Percentiles rank a stretch among this genome's conserved stretches.
These are phyloP conservation scores for Rosa hybrid DNA, from an alignment of 331 rosid species.

Conservation along the genomic window DNA sequence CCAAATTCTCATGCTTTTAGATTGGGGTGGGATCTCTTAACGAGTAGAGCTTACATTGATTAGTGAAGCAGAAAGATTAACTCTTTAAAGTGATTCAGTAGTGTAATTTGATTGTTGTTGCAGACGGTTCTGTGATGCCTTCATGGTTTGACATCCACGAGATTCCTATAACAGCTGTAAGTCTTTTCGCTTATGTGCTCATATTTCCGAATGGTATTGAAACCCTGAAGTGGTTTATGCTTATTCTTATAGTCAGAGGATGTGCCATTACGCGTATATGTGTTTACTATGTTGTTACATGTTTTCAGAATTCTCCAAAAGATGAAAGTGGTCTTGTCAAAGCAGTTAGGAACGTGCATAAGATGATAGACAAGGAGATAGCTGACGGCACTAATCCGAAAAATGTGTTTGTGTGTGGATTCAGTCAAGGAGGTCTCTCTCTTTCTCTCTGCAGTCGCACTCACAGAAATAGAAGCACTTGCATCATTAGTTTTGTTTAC, in stretches of 20 bases:
- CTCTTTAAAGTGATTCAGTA: neutral
- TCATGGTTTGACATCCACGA: slow-evolving; percentile 80
- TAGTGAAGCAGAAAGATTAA: neutral
- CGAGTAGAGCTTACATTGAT: neutral
- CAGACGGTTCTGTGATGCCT: slow-evolving; percentile 65
- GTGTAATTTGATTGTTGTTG: slow-evolving; percentile 32
- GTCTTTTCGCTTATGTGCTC: slow-evolving; percentile 10
- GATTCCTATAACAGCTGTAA: slow-evolving; percentile 70
- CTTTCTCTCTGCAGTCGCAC: neutral
- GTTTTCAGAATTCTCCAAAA: slow-evolving; percentile 67
- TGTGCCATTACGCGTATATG: neutral
- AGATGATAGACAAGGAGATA: slow-evolving; percentile 79
- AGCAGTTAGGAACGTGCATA: slow-evolving; percentile 76
- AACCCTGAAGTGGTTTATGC: neutral
- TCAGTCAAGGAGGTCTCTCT: slow-evolving; percentile 89
- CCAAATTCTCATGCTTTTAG: neutral
- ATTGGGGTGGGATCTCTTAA: neutral
- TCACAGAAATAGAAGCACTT: neutral
- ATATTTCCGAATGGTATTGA: neutral
- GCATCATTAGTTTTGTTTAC: slow-evolving; percentile 1
- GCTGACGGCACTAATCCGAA: slow-evolving; percentile 78
- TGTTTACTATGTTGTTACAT: neutral
- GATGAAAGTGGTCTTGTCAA: slow-evolving; percentile 63
- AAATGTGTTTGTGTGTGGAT: slow-evolving; percentile 82
- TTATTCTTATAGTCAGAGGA: neutral